Conservation (phyloP, 2,329 filamentous ascomycete genomes). For the Ophiostoma ulmi region DNA sequence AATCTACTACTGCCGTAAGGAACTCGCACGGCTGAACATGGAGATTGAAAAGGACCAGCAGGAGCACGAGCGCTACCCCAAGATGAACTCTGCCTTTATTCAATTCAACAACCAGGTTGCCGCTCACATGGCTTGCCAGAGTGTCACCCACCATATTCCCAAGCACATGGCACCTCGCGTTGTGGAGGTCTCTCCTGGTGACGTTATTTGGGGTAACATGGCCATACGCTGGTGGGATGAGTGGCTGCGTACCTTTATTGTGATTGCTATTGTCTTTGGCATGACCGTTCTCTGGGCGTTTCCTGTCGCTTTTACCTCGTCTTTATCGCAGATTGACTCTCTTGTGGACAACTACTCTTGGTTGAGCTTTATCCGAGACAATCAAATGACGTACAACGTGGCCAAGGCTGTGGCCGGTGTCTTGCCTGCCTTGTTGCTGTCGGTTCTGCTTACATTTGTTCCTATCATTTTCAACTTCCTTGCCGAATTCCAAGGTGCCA, state of each 20-base stretch:
- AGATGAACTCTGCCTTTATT: conserved; percentile 96
- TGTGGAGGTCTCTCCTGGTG: conserved; percentile 88
- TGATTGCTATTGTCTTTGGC: conserved; percentile 59
- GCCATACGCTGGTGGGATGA: conserved; percentile 90
- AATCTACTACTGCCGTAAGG: conserved; percentile 83
- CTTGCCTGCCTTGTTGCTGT: conserved; percentile 70
- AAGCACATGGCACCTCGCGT: conserved; percentile 88
- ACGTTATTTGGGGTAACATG: conserved; percentile 97
- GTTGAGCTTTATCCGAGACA: conserved; percentile 62
- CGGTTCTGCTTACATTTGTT: conserved; percentile 71
- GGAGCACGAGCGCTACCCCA: conserved; percentile 75
- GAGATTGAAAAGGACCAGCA: conserved; percentile 90
- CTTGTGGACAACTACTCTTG: conserved; percentile 61
- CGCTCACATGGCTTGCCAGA: conserved; percentile 96
- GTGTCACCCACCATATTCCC: conserved; percentile 82
- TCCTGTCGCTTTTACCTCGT: conserved; percentile 81
- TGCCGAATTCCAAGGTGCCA: conserved; percentile 68
- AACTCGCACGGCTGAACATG: conserved; percentile 79
- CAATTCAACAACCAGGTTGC: conserved; percentile 98
- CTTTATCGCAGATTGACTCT: conserved; percentile 69
- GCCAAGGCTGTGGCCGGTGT: conserved; percentile 71
- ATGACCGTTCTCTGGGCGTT: conserved; percentile 89
- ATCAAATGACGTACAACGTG: conserved; percentile 56
- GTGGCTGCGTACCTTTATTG: conserved; percentile 65
- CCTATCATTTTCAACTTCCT: conserved; percentile 73